These are phyloP conservation scores for Saksenaea oblongispora DNA, from an alignment of 371 early-diverging fungal species.

Conservation along the genomic window DNA sequence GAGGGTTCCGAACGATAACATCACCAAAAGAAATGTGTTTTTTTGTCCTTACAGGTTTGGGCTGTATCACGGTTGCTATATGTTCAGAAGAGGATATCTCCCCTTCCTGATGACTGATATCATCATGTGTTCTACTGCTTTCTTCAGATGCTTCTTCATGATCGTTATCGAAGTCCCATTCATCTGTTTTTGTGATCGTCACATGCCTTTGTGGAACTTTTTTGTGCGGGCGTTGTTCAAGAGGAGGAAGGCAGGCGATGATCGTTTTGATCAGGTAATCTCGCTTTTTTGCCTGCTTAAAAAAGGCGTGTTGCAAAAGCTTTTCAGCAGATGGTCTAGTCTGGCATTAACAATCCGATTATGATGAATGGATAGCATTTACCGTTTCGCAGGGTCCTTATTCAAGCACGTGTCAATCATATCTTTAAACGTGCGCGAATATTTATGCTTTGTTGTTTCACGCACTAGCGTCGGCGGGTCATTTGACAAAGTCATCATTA, in stretches of 20 bases:
- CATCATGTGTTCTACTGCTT: neutral
- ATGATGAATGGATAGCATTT: slow-evolving; percentile 7
- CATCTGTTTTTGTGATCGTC: slow-evolving; percentile 23
- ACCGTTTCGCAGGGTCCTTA: slow-evolving; percentile 83
- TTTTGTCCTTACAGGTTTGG: slow-evolving; percentile 11
- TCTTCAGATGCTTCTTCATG: slow-evolving; percentile 13
- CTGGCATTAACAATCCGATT: neutral
- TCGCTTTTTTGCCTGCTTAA: slow-evolving; percentile 80
- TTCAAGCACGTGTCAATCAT: slow-evolving; percentile 84
- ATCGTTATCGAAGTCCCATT: slow-evolving; percentile 49
- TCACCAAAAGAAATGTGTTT: slow-evolving; percentile 55
- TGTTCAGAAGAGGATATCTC: neutral
- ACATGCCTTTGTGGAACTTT: slow-evolving; percentile 38
- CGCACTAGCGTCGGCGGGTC: slow-evolving; percentile 88
- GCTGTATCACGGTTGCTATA: neutral
- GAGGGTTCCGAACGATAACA: slow-evolving; percentile 40
- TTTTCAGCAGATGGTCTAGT: slow-evolving; percentile 80
- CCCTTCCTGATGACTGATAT: neutral
- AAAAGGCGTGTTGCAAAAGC: slow-evolving; percentile 77
- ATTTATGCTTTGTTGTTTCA: slow-evolving; percentile 73
- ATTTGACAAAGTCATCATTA: slow-evolving; percentile 89
- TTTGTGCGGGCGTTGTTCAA: slow-evolving; percentile 65
- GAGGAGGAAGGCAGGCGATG: slow-evolving; percentile 67
- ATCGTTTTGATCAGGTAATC: slow-evolving; percentile 63
- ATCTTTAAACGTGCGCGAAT: slow-evolving; percentile 78